phyloP scores from a whole-genome alignment of 805 yeast genomes.

The Metschnikowia cerradonensis region DNA sequence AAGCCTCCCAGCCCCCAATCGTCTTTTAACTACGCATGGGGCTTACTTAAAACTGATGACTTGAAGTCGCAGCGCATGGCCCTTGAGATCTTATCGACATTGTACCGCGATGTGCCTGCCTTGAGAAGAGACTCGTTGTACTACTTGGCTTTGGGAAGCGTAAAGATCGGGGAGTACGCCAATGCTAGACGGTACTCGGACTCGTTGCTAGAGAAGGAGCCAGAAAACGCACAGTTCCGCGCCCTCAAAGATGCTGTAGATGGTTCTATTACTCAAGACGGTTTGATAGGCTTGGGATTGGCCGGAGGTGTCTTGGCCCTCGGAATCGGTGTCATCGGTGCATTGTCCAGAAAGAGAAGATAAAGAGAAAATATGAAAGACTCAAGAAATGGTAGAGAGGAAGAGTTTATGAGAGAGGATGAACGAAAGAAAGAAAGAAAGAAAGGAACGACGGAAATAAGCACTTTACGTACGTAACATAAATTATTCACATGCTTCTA shows the following conservation, averaged over 20 bases:
- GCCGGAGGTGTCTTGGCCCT: slow-evolving; percentile 83
- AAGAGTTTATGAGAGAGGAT: neutral
- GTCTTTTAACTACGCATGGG: slow-evolving; percentile 95
- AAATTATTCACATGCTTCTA: too few species aligned
- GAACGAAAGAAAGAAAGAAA: neutral
- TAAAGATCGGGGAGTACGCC: slow-evolving; percentile 79
- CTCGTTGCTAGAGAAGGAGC: slow-evolving; percentile 71
- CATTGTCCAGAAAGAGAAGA: slow-evolving; percentile 18
- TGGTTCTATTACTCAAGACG: slow-evolving; percentile 80
- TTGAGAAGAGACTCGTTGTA: slow-evolving; percentile 88
- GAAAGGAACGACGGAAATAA: too few species aligned
- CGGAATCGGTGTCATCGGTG: slow-evolving; percentile 61
- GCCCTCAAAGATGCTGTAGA: slow-evolving; percentile 74
- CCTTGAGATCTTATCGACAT: slow-evolving; percentile 62
- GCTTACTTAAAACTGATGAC: slow-evolving; percentile 68
- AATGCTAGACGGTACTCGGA: slow-evolving; percentile 86
- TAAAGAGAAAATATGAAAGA: neutral
- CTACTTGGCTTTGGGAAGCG: slow-evolving; percentile 83
- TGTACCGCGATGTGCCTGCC: slow-evolving; percentile 71
- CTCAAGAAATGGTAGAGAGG: neutral
- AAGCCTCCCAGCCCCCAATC: slow-evolving; percentile 83
- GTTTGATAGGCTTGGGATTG: slow-evolving; percentile 82
- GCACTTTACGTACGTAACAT: too few species aligned
- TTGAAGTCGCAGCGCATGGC: slow-evolving; percentile 73
- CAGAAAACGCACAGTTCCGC: slow-evolving; percentile 74